Evolutionary conservation across 2,329 filamentous ascomycete species (phyloP).

Genomic region (Paraconiothyrium brasiliense): DNA sequence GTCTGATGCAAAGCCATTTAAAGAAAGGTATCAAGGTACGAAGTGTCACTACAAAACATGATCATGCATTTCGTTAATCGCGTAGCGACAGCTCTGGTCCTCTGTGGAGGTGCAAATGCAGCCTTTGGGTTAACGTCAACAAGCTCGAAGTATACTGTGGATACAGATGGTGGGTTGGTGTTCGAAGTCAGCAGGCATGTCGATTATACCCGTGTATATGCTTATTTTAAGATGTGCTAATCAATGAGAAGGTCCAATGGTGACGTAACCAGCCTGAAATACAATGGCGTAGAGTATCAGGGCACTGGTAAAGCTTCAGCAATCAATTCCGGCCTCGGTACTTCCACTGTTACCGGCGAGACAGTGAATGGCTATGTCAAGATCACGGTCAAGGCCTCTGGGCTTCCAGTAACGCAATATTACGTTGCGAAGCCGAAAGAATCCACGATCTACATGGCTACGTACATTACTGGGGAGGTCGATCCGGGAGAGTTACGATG

Average conservation of each 20-base stretch:
- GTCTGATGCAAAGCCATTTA: not conserved
- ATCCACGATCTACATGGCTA: conserved; percentile 34
- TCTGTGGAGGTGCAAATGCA: conserved; percentile 22
- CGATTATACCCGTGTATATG: not conserved
- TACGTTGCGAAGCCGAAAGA: conserved; percentile 35
- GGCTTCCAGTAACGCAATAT: conserved; percentile 32
- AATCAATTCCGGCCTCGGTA: conserved; percentile 35
- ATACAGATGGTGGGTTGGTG: conserved; percentile 31
- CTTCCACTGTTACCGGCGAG: conserved; percentile 34
- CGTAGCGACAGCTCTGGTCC: conserved; percentile 15
- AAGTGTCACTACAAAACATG: not conserved
- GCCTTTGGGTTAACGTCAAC: conserved; percentile 33
- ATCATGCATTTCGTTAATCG: conserved; percentile 17
- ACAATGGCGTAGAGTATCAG: conserved; percentile 35
- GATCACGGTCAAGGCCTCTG: conserved; percentile 31
- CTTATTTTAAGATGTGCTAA: not conserved
- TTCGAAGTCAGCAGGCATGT: conserved; percentile 30
- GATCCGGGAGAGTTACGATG: conserved; percentile 36
- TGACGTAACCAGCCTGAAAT: conserved; percentile 33
- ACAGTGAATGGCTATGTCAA: conserved; percentile 34
- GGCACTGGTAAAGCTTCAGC: conserved; percentile 29
- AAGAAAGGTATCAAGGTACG: not conserved
- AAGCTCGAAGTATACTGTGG: conserved; percentile 28
- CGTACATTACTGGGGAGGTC: conserved; percentile 32
- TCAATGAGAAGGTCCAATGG: conserved; percentile 26